Evolutionary conservation across 768 basidiomycete species (phyloP), one percentile per base, ranked within the genome.

Genomic region (Peribolospora kevripleyi): DNA sequence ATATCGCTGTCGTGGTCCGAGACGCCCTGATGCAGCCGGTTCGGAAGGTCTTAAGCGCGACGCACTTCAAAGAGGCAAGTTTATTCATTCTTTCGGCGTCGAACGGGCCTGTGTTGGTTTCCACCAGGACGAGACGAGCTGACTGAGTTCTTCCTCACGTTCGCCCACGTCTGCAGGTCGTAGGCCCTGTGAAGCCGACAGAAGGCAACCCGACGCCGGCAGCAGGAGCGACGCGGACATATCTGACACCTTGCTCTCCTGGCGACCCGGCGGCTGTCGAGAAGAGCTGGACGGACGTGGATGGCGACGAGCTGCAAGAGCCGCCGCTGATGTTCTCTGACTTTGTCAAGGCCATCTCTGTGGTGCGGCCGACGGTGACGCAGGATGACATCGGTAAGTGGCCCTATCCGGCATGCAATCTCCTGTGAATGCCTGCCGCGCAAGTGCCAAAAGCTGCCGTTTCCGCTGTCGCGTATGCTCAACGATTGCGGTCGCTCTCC

Each of bases 1-100:
- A 97, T 70, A 87, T 98, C 52, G 78, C 90, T 2, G 82, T 90
- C 59, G 73, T 91, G 52, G 91, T 95, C 37, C 81, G 88, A 55
- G 91, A 97, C 64, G 90, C 91, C 0, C 75, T 98, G 59, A 98
- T 97, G 91, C 90, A 97, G 65, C 91, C 91, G 1, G 84, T 98
- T 10, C 79, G 91, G 53, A 97, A 98, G 66, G 86, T 98, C 48
- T 76, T 95, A 51, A 78, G 80, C 25, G 88, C 93, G 2, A 93
- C 88, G 0, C 91, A 98, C 68, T 98, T 98, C 70, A 87, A 87
- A 65, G 63, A 66, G 61, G 70, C 70, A 40, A 47, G 68, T 60
- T 38, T n/a, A 0, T 14, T 37, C 5, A 39, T 43, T 11, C 6
- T 41, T 46, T 41, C 46, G 50, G 7, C 37, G 8, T 48, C 38